These are phyloP conservation scores for Margaritispora aquatica DNA, from an alignment of 495 filamentous ascomycete species.

Conservation along the genomic window DNA sequence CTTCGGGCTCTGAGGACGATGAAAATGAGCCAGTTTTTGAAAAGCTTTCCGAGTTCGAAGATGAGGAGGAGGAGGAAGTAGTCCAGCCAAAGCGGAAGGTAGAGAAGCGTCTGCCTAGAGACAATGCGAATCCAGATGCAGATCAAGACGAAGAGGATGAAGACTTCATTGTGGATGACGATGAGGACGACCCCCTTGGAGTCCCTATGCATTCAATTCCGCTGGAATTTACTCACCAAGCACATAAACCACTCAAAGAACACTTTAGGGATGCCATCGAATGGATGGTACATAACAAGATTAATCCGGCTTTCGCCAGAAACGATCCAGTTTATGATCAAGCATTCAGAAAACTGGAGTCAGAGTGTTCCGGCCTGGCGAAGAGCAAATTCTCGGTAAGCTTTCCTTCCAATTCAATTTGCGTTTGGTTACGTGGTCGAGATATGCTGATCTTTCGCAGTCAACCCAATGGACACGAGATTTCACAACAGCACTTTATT, in stretches of 20 bases:
- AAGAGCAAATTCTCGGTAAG: constrained; percentile 64
- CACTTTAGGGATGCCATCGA: constrained; percentile 75
- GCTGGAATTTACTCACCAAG: constrained; percentile 60
- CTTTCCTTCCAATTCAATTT: too few species aligned
- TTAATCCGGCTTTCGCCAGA: constrained; percentile 68
- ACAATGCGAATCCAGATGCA: constrained; percentile 18
- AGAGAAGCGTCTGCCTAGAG: constrained; percentile 11
- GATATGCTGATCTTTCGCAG: too few species aligned
- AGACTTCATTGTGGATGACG: constrained; percentile 66
- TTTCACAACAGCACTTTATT: constrained; percentile 59
- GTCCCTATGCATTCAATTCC: constrained; percentile 53
- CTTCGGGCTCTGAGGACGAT: constrained; percentile 18
- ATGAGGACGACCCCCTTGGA: constrained; percentile 50
- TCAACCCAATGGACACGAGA: constrained; percentile 67
- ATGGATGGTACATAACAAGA: constrained; percentile 66
- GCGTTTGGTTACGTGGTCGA: too few species aligned
- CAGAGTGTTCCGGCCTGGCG: constrained; percentile 61
- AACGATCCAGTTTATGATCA: constrained; percentile 59
- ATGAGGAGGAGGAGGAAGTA: constrained; percentile 33
- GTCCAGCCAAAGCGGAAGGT: constrained; percentile 14
- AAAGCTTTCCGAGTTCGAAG: constrained; percentile 38
- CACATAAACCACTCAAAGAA: constrained; percentile 62
- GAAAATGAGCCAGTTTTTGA: constrained; percentile 34
- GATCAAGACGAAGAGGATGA: constrained; percentile 43
- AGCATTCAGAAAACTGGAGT: constrained; percentile 68